Base-by-base conservation (phyloP, 768 basidiomycete genomes). In the Boletus huronensis region DNA sequence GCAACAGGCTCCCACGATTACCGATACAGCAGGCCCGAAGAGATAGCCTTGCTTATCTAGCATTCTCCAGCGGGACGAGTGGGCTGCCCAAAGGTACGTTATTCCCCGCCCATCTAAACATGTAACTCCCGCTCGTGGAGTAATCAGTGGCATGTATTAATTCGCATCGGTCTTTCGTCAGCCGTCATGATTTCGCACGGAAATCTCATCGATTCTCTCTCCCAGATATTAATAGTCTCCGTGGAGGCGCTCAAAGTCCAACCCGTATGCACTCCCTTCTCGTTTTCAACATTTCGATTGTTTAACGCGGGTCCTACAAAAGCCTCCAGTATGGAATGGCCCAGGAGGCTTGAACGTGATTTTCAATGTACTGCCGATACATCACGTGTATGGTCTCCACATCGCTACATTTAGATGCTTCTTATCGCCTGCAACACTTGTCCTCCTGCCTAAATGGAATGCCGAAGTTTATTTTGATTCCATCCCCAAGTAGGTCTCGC, bases 31-130 rank as follows among this genome's bases (percentile, higher is more conserved):
- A 75, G 0, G 85, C 80, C 0, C 70, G 59, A 17, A 74, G 71
- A 29, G 72, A 84, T 54, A 86, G 83, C 0, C 69, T 88, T 1
- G 88, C 85, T 1, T 88, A 90, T 64, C 72, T 90, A 3, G 73
- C 85, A 0, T 88, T 88, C 63, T 90, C 88, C 0, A 90, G 88
- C 60, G 88, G 88, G 23, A 90, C 89, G 0, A 89, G 79, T 55
- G 88, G 89, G 0, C 71, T 84, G 4, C 87, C 88, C 0, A 90
- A 90, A 79, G 87, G 87, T 83, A 25, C 7, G 64, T 55, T 7
- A 6, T 17, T 3, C 6, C 10, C n/a, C 53, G 34, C 11, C 17
- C 17, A 47, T 23, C 10, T 29, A 31, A 25, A 26, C 19, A 32
- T 34, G 8, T 6, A 32, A 3, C 10, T 3, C 25, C 50, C 17